Base-by-base conservation (phyloP, 106 monocot species). In the Iris macrosiphon region DNA sequence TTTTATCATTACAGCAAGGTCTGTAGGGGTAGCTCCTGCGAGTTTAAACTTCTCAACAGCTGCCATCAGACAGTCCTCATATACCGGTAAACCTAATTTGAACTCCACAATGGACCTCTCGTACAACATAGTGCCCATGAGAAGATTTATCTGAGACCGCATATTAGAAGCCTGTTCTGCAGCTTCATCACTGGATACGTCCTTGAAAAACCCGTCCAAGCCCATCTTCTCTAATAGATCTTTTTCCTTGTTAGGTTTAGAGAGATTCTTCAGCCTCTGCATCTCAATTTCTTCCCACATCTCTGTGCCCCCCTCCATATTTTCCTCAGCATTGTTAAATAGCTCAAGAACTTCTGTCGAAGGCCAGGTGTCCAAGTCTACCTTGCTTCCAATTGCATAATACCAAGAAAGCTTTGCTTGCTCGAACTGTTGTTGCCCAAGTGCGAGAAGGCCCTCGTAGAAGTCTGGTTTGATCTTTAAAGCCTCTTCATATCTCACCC, bases 81-180 rank as follows among this genome's bases (percentile, higher is more conserved):
- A 90, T 15, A 41, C 69, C 39, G 67, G 77, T 61, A 90, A 20
- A 6, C 61, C 64, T 62, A 90, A 65, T 46, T 74, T 84, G 39
- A 81, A 90, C 63, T 90, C 89, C 25, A 84, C 61, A 61, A 80
- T 63, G 31, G 89, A 90, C 7, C 89, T 66, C 40, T 90, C 89
- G 74, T 90, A 90, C 14, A 90, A 62, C 67, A 90, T 74, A n/a
- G 69, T 84, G 17, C 89, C 89, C 89, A 80, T 80, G 19, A 84
- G 49, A 22, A 90, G 67, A 32, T 84, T 67, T 47, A 90, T 60
- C 34, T 84, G 89, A 41, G 84, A 71, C 28, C 80, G 62, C 66
- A 90, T 74, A 23, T 78, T 79, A 23, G 57, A 71, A 46, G 80
- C 66, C 46, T 64, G 71, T 48, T 84, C 89, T 25, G 77, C 80